These are phyloP conservation scores for Bothriochloa decipiens DNA, from an alignment of 176 grass and related monocot genomes.

Conservation along the genomic window DNA sequence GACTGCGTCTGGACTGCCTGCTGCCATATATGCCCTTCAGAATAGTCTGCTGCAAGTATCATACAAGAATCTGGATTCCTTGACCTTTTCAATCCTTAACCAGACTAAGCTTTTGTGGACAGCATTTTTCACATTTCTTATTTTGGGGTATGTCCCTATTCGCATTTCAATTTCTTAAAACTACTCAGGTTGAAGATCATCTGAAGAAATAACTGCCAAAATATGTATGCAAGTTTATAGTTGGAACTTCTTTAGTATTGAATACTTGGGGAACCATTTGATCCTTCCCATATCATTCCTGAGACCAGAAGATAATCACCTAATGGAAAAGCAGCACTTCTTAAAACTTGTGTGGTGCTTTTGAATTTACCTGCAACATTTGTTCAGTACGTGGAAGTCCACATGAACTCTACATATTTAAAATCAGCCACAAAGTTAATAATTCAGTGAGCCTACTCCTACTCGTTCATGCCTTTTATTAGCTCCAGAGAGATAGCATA, in stretches of 20 bases:
- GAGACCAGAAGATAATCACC: neutral
- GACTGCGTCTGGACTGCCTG: conserved; percentile 89
- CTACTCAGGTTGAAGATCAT: conserved; percentile 19
- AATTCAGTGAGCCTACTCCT: conserved; percentile 6
- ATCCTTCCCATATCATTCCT: neutral
- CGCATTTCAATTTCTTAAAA: conserved; percentile 18
- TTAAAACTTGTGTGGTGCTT: neutral
- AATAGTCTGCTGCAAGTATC: conserved; percentile 96
- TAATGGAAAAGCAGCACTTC: conserved; percentile 12
- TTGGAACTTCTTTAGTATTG: conserved; percentile 27
- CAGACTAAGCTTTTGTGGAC: conserved; percentile 98
- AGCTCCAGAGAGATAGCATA: neutral
- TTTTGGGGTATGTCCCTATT: conserved; percentile 76
- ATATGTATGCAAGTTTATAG: neutral
- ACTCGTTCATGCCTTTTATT: neutral
- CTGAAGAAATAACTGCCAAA: conserved; percentile 10
- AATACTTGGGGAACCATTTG: neutral
- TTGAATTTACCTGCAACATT: conserved; percentile 6
- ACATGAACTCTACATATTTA: conserved; percentile 3
- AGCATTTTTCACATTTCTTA: conserved; percentile 89
- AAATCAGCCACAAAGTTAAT: conserved; percentile 14
- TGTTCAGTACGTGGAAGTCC: neutral
- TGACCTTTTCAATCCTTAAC: conserved; percentile 97
- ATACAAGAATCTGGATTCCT: conserved; percentile 98
- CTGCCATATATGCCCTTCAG: conserved; percentile 94